phyloP scores from a whole-genome alignment of 2,329 filamentous ascomycete species.

The Epichloe hybrida region DNA sequence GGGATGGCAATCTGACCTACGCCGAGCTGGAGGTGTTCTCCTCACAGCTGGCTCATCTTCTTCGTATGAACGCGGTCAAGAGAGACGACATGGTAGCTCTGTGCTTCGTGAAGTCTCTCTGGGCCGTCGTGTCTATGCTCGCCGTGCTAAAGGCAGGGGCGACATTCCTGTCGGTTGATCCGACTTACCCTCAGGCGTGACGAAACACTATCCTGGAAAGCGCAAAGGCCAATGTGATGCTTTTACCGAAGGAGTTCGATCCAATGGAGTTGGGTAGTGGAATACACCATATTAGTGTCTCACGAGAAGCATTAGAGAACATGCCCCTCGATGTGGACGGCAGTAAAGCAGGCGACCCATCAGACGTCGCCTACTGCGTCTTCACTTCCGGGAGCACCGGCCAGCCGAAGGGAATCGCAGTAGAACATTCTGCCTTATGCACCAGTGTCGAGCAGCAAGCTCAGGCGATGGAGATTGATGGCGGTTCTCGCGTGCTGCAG shows the following conservation, averaged over 20 bases:
- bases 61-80: background rate
- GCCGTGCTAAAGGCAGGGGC: too few relatives aligned
- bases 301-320: background rate
- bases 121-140: too few relatives aligned
- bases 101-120: too few relatives aligned
- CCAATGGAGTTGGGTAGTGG: too few relatives aligned
- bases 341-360: too few relatives aligned
- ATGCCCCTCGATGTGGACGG: too few relatives aligned
- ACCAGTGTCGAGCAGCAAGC: slow-evolving; percentile 2
- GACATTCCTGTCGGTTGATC: too few relatives aligned
- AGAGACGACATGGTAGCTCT: too few relatives aligned
- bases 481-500: slow-evolving; percentile 3
- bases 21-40: background rate
- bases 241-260: too few relatives aligned
- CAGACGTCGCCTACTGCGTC: background rate
- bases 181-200: too few relatives aligned
- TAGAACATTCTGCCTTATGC: slow-evolving; percentile 7
- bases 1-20: slow-evolving; percentile 8
- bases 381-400: slow-evolving; percentile 7
- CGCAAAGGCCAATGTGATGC: too few relatives aligned
- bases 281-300: background rate
- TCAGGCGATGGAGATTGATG: background rate
- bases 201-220: too few relatives aligned
- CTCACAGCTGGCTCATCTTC: background rate
- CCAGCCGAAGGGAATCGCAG: slow-evolving; percentile 13